These are phyloP conservation scores for Sporisorium exsertum DNA, from an alignment of 1,284 basidiomycete genomes.

Conservation along the genomic window DNA sequence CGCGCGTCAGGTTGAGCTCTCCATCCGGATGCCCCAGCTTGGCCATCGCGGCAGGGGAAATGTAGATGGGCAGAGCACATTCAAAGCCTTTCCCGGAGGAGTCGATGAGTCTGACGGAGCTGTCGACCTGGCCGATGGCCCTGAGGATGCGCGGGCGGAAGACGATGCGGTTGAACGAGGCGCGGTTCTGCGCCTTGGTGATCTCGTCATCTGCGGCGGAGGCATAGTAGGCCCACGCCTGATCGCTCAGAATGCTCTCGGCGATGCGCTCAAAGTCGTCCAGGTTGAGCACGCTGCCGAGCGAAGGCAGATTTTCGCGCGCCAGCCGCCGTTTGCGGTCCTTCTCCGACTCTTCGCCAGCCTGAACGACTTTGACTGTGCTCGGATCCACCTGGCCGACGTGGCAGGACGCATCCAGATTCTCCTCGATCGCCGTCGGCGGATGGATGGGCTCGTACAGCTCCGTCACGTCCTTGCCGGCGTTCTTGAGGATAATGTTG, in stretches of 20 bases:
- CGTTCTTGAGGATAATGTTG: constrained; percentile 81
- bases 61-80: constrained; percentile 73
- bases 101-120: constrained; percentile 56
- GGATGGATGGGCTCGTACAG: constrained; percentile 67
- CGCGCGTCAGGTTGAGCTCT: constrained; percentile 86
- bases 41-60: constrained; percentile 87
- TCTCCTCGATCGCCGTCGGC: constrained; percentile 63
- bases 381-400: constrained; percentile 57
- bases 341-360: constrained; percentile 38
- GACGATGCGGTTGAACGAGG: constrained; percentile 90
- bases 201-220: constrained; percentile 73
- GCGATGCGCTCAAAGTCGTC: constrained; percentile 83
- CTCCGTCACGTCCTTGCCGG: constrained; percentile 77
- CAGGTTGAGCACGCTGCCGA: constrained; percentile 83
- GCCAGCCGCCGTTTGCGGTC: constrained; percentile 40
- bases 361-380: constrained; percentile 52
- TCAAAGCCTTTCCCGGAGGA: constrained; percentile 27
- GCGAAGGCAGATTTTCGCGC: constrained; percentile 72
- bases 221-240: constrained; percentile 69
- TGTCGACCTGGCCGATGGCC: constrained; percentile 87
- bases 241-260: constrained; percentile 54
- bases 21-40: constrained; percentile 91
- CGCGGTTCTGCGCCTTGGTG: constrained; percentile 76
- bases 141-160: constrained; percentile 91
- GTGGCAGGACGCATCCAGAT: constrained; percentile 54